Base-by-base conservation (phyloP, 441 rosid genomes). In the Pelargonium exstipulatum region DNA sequence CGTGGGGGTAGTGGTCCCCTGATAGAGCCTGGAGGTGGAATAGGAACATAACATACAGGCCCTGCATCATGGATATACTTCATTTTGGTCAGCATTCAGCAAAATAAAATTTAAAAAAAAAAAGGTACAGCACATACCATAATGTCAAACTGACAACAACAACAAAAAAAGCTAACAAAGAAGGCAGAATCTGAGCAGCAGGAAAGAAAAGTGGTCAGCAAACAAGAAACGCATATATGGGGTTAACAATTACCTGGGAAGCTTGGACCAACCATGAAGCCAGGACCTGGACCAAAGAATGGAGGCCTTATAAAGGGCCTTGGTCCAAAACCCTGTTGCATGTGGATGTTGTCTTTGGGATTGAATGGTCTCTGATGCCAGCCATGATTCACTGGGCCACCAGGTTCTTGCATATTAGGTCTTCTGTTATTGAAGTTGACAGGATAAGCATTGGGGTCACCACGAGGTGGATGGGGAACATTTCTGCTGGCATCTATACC, bases 261-360 rank as follows among this genome's bases (percentile, higher is more conserved):
- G 68, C 83, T 73, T 64, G 98, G 96, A 77, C 87, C 90, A 71
- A 85, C 81, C 83, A 90, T 75, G 85, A 83, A 88, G 51, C 94
- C 88, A 12, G 92, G 95, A 76, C 80, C 78, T 49, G 92, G 88
- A 75, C 87, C 80, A 73, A 83, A 80, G 71, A 72, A 86, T 7
- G 90, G 87, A 46, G 86, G 80, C 81, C 96, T 85, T 61, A 76
- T 55, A 71, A 87, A 77, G 66, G 86, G 77, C 80, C 94, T 84
- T 2, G 95, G 88, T 76, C 92, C 97, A 51, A 83, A 72, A 43
- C 86, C 84, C 46, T 75, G 94, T 35, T 86, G 96, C 83, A 87
- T 74, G 16, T 80, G 76, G 66, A 84, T 62, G 53, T 69, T 78
- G 57, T 85, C 92, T 78, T 90, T 83, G 57, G 88, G 86, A 73